These are phyloP conservation scores for Macrophomina pseudophaseolina DNA, from an alignment of 2,329 filamentous ascomycete species.

Conservation along the genomic window DNA sequence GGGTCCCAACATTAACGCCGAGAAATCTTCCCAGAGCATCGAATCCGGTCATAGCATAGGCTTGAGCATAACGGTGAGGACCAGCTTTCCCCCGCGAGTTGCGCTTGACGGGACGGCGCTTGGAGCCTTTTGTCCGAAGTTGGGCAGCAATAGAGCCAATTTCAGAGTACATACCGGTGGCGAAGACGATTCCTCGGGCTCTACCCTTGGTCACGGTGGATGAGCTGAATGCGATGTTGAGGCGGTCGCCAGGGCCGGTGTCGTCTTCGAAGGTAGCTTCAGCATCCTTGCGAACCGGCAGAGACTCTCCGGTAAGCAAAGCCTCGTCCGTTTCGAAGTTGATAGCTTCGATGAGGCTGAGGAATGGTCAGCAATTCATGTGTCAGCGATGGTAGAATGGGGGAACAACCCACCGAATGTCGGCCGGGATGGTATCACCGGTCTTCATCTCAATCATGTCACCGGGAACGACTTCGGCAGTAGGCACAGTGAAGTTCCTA, in stretches of 20 bases:
- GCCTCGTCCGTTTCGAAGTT: conserved; percentile 79
- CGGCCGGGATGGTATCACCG: conserved; percentile 73
- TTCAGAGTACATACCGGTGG: conserved; percentile 73
- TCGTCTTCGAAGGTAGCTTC: conserved; percentile 58
- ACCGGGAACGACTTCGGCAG: conserved; percentile 67
- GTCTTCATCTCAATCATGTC: conserved; percentile 67
- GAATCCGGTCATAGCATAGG: conserved; percentile 55
- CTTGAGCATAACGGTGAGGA: conserved; percentile 53
- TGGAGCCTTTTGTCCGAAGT: conserved; percentile 59
- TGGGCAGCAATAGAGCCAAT: conserved; percentile 76
- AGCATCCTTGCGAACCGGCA: conserved; percentile 68
- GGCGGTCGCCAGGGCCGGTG: conserved; percentile 69
- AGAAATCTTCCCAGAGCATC: conserved; percentile 45
- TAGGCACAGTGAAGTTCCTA: conserved; percentile 57
- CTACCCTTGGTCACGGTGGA: conserved; percentile 74
- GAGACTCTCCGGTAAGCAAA: conserved; percentile 71
- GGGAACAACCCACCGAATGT: conserved; percentile 55
- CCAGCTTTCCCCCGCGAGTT: conserved; percentile 42
- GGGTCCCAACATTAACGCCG: conserved; percentile 46
- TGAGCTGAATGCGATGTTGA: conserved; percentile 72
- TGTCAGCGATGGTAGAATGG: neutral
- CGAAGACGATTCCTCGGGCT: conserved; percentile 69
- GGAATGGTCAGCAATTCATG: conserved; percentile 15
- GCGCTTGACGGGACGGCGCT: conserved; percentile 49
- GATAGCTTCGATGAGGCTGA: conserved; percentile 62